Base-by-base conservation (phyloP, 2,329 filamentous ascomycete genomes). In the Fusarium sp. region DNA sequence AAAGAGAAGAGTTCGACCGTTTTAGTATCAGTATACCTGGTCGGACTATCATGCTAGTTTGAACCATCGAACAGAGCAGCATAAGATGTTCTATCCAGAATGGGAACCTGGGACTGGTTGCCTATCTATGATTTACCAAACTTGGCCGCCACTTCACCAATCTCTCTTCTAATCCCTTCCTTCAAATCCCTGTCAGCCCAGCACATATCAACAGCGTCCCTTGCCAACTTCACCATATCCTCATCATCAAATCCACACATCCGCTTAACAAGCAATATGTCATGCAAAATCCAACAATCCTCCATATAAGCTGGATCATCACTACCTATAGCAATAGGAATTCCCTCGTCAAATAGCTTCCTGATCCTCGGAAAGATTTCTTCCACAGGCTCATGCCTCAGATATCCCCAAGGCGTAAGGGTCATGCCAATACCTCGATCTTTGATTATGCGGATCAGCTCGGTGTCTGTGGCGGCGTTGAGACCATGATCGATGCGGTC, bases 231-330 rank as follows among this genome's bases (percentile, higher is more conserved):
- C 0, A 82, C 75, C 77, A 86, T 83, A 1, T 86, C 83, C 3
- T 19, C 41, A 4, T 69, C 21, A 10, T 9, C 41, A 7, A 70
- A 70, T 0, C 4, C 31, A 6, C 68, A 69, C 55, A 71, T 62
- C n/a, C 46, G 61, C 55, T 82, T 78, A 3, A 67, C 77, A 21
- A 86, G 77, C 1, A 67, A 48, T n/a, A 56, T 23, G 19, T 67
- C 37, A 6, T 70, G 81, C 77, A 85, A 82, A 54, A 74, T 69
- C 71, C 70, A 75, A 0, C 52, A 52, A 78, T 93, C 89, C 4
- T 91, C 90, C 80, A 94, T 93, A 74, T 92, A 92, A 7, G 89
- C 89, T 55, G 90, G 90, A 75, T 92, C 89, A 75, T 93, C 90
- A 68, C 88, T 90, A 75, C 91, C 92, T 76, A 93, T 88, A 37